A percentile compares a stretch with the other conserved stretches of the same genome.
phyloP scores from a whole-genome alignment of 2,329 filamentous ascomycete genomes.

The Diaporthe caulivora region DNA sequence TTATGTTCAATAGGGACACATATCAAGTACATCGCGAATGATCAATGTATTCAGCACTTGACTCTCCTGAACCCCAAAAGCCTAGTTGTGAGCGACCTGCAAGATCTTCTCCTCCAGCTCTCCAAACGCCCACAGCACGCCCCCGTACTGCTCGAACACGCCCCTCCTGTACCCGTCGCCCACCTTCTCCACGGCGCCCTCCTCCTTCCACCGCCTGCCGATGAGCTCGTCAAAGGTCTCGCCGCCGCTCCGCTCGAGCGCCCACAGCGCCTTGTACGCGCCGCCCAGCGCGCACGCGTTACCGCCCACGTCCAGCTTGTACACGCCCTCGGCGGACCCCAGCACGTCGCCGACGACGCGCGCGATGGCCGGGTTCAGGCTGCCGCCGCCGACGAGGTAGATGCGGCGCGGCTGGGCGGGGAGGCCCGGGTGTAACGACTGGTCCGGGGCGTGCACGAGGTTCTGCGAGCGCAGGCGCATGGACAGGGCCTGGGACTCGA shows the following conservation, averaged over 20 bases:
- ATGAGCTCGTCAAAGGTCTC: slow-evolving; percentile 93
- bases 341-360: slow-evolving; percentile 88
- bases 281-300: slow-evolving; percentile 95
- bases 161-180: slow-evolving; percentile 83
- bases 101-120: slow-evolving; percentile 79
- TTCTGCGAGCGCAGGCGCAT: slow-evolving; percentile 86
- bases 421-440: slow-evolving; percentile 54
- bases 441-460: slow-evolving; percentile 72
- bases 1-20: too few relatives aligned
- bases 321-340: slow-evolving; percentile 90
- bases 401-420: slow-evolving; percentile 89
- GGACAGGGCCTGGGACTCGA: slow-evolving; percentile 95
- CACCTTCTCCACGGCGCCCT: slow-evolving; percentile 84
- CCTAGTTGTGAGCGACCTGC: slow-evolving; percentile 51
- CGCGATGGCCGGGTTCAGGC: slow-evolving; percentile 89
- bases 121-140: slow-evolving; percentile 81
- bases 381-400: slow-evolving; percentile 95
- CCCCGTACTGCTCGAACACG: slow-evolving; percentile 82
- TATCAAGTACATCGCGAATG: too few relatives aligned
- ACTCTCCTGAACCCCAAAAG: neutral
- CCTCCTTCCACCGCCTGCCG: slow-evolving; percentile 86
- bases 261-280: slow-evolving; percentile 97
- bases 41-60: neutral
- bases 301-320: slow-evolving; percentile 91
- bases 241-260: slow-evolving; percentile 73